Evolutionary conservation across 805 yeast genomes (phyloP).

Genomic region (Jamesozyma spencerorum): DNA sequence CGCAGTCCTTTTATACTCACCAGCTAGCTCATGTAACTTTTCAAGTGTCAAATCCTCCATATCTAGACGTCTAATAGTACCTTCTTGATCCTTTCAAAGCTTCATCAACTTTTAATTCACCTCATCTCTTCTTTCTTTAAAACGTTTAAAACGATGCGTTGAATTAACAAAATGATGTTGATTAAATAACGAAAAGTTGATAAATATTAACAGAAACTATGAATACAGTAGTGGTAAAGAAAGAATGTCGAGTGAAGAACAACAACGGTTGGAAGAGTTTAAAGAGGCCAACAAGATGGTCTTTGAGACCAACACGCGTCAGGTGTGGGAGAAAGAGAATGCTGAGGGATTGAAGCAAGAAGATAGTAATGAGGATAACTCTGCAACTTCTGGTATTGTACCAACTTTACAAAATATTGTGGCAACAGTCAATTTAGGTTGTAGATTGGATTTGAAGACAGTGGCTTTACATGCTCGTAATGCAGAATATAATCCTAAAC

Average conservation of each 20-base stretch:
- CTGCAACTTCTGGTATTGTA: slow-evolving; percentile 86
- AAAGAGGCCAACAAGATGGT: slow-evolving; percentile 29
- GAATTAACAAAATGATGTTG: neutral
- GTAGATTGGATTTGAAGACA: slow-evolving; percentile 90
- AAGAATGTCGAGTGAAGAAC: slow-evolving; percentile 25
- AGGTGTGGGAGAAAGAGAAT: slow-evolving; percentile 27
- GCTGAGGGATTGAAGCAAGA: slow-evolving; percentile 8
- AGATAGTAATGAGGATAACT: slow-evolving; percentile 38
- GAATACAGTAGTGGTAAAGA: neutral
- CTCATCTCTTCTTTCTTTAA: too few species aligned
- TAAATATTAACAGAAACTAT: neutral
- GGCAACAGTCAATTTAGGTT: slow-evolving; percentile 94
- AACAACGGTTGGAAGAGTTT: slow-evolving; percentile 27
- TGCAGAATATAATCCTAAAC: slow-evolving; percentile 96
- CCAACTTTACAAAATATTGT: slow-evolving; percentile 92
- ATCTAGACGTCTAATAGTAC: too few species aligned
- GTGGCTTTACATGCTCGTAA: slow-evolving; percentile 97
- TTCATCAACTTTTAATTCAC: too few species aligned
- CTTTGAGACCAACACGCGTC: slow-evolving; percentile 31
- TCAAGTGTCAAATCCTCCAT: too few species aligned
- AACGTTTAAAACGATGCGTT: too few species aligned
- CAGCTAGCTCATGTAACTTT: slow-evolving; percentile 16
- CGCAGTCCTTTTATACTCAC: slow-evolving; percentile 22
- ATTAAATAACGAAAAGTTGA: neutral
- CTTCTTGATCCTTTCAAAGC: too few species aligned